Conservation (phyloP, 1,284 basidiomycete genomes). For the Trichosporon inkin region DNA sequence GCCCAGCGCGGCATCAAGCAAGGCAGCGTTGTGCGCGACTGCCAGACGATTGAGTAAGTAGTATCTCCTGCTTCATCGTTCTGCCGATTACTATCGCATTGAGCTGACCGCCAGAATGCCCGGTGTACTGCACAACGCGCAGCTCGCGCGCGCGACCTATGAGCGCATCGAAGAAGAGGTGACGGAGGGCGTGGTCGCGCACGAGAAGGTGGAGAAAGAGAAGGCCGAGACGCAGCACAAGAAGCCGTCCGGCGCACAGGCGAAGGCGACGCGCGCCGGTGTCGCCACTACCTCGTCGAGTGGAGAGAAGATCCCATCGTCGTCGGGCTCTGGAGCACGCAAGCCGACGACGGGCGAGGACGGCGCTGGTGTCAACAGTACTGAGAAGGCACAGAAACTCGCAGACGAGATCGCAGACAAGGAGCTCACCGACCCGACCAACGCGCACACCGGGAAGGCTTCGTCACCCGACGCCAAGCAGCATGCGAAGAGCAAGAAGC, state of each 20-base stretch:
- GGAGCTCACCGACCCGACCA: background rate
- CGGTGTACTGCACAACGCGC: slow-evolving; percentile 33
- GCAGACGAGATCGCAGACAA: background rate
- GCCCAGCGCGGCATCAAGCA: slow-evolving; percentile 35
- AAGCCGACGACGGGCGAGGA: background rate
- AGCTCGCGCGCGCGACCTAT: slow-evolving; percentile 36
- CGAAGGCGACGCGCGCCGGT: background rate
- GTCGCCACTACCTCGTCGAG: no score
- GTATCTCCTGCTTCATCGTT: no score
- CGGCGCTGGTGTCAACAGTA: background rate
- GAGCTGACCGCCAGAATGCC: slow-evolving; percentile 31
- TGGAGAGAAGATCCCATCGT: no score
- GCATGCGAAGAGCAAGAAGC: background rate
- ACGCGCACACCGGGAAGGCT: no score
- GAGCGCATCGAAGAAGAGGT: slow-evolving; percentile 42
- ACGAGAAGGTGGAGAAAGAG: slow-evolving; percentile 18
- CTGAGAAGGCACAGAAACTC: background rate
- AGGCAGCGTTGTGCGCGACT: slow-evolving; percentile 46
- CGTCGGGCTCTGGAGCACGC: background rate
- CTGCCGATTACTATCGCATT: no score
- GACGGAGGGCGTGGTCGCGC: slow-evolving; percentile 34
- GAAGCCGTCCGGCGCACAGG: background rate
- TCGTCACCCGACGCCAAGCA: background rate
- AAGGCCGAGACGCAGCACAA: background rate
- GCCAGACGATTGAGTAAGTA: slow-evolving; percentile 45